phyloP scores from a whole-genome alignment of 495 filamentous ascomycete species.

The Sphaerosporella brunnea region DNA sequence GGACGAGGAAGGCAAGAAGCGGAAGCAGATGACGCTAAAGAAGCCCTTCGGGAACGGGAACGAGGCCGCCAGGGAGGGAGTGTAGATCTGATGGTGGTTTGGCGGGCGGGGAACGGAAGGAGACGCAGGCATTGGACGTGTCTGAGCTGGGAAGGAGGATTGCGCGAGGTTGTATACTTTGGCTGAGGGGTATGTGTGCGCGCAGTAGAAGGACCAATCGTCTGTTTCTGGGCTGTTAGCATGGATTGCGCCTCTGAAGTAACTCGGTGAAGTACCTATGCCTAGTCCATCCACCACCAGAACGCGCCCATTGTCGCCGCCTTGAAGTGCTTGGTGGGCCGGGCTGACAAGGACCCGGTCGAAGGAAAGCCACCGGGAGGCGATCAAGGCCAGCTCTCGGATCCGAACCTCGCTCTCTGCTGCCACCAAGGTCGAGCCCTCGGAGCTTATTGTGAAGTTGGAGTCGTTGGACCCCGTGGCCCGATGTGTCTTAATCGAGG shows the following conservation, averaged over 20 bases:
- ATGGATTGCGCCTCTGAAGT: background rate
- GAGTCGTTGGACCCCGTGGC: conserved; percentile 9
- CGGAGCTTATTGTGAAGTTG: conserved; percentile 33
- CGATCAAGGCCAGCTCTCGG: conserved; percentile 41
- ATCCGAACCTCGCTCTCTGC: conserved; percentile 25
- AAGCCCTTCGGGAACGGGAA: conserved; percentile 79
- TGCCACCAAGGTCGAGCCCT: conserved; percentile 25
- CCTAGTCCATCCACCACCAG: conserved; percentile 85
- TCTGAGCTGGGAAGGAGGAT: conserved; percentile 20
- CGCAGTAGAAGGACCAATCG: conserved; percentile 97
- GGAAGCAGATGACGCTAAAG: conserved; percentile 71
- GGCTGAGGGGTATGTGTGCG: conserved; percentile 71
- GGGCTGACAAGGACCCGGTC: conserved; percentile 90
- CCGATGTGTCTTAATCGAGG: background rate
- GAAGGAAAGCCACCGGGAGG: conserved; percentile 79
- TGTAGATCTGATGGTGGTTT: conserved; percentile 75
- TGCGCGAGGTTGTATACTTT: conserved; percentile 62
- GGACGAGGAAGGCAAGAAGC: conserved; percentile 62
- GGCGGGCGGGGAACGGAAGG: conserved; percentile 36
- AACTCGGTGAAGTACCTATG: conserved; percentile 24
- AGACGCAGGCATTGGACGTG: conserved; percentile 31
- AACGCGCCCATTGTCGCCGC: conserved; percentile 44
- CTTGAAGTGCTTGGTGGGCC: conserved; percentile 48
- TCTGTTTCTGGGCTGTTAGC: conserved; percentile 29
- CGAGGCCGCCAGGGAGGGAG: conserved; percentile 43